Evolutionary conservation across 2,329 filamentous ascomycete species (phyloP).

Genomic region (Trichoderma gracile): DNA sequence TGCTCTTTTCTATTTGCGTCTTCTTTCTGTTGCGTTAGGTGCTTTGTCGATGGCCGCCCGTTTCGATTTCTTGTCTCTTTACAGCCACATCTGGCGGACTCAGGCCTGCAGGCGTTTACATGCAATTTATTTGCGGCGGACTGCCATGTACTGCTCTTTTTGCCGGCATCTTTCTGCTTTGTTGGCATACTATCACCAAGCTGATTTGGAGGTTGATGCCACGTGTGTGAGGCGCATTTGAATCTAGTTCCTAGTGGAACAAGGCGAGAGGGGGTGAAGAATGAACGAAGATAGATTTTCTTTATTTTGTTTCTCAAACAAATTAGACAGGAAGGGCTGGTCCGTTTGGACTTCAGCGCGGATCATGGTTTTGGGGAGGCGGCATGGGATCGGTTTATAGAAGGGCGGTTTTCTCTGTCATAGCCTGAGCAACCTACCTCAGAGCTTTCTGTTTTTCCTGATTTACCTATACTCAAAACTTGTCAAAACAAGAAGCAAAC

Average conservation of each 20-base stretch:
- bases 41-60: background rate
- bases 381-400: constrained; percentile 12
- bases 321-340: constrained; percentile 4
- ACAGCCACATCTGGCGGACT: background rate
- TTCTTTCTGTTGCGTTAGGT: constrained; percentile 16
- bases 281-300: constrained; percentile 22
- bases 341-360: background rate
- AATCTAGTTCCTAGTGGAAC: background rate
- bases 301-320: constrained; percentile 1
- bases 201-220: background rate
- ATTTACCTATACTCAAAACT: background rate
- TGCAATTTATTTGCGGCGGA: background rate
- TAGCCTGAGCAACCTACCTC: constrained; percentile 2
- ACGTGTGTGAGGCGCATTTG: background rate
- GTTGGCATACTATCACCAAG: background rate
- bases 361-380: background rate
- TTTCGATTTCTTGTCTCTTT: background rate
- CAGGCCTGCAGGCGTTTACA: constrained; percentile 6
- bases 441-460: background rate
- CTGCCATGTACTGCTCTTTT: constrained; percentile 9
- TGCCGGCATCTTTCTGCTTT: background rate
- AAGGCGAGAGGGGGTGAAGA: constrained; percentile 15
- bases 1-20: background rate
- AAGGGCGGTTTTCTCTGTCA: constrained; percentile 1
- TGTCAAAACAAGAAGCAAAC: constrained; percentile 7